Evolutionary conservation across 352 stramenopile species (phyloP).

Genomic region (Phytophthora nicotianae): DNA sequence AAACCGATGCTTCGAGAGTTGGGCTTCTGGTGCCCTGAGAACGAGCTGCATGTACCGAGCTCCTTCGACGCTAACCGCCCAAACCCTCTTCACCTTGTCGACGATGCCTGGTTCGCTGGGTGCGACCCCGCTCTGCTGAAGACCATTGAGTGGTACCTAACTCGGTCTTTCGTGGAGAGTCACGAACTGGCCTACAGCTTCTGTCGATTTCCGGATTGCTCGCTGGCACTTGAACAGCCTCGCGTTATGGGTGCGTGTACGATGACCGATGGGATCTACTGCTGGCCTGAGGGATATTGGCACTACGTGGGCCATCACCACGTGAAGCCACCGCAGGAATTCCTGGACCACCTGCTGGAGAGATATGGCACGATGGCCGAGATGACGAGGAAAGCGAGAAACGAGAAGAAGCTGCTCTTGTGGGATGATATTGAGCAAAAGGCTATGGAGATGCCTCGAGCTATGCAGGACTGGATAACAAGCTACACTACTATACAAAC

Average conservation of each 20-base stretch:
- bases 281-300: constrained; percentile 80
- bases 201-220: constrained; percentile 69
- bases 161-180: constrained; percentile 69
- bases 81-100: constrained; percentile 56
- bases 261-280: constrained; percentile 76
- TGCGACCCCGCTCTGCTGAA: constrained; percentile 16
- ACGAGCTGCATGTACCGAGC: constrained; percentile 6
- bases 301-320: constrained; percentile 74
- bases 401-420: constrained; percentile 44
- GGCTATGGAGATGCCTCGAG: constrained; percentile 48
- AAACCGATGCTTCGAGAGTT: constrained; percentile 48
- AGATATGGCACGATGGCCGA: constrained; percentile 41
- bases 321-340: constrained; percentile 62
- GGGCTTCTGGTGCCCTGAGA: constrained; percentile 54
- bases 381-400: constrained; percentile 30
- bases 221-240: constrained; percentile 37
- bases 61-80: constrained; percentile 30
- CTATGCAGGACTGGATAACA: constrained; percentile 75
- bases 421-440: constrained; percentile 52
- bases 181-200: constrained; percentile 85
- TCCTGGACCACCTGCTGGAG: constrained; percentile 58
- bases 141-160: constrained; percentile 65
- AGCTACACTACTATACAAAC: constrained; percentile 56
- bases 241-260: constrained; percentile 74
- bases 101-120: constrained; percentile 53